A percentile compares a stretch with the other conserved stretches of the same genome.
Conservation (phyloP, 192 early-diverging fungal genomes). For the Helicostylum pulchrum region DNA sequence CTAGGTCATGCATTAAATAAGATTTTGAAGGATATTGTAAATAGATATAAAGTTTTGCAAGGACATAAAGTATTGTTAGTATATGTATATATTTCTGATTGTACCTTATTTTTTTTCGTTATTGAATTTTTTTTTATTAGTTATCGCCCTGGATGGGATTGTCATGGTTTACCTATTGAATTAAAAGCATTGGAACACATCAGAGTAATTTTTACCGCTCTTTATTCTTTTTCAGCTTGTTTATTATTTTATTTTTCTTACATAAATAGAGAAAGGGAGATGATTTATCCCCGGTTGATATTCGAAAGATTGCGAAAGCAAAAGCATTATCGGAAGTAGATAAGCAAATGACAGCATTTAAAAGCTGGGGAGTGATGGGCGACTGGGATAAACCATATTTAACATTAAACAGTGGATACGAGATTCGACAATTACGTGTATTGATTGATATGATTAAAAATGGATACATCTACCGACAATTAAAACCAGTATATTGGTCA, state of each 20-base stretch:
- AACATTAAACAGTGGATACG: conserved; percentile 72
- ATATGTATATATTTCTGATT: neutral
- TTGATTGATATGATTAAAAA: conserved; percentile 71
- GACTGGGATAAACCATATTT: conserved; percentile 70
- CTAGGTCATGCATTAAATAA: conserved; percentile 76
- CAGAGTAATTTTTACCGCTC: conserved; percentile 28
- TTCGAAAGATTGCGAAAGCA: conserved; percentile 54
- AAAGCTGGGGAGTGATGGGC: conserved; percentile 70
- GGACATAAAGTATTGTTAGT: conserved; percentile 66
- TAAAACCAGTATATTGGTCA: conserved; percentile 83
- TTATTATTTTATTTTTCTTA: too few species aligned
- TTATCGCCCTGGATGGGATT: conserved; percentile 77
- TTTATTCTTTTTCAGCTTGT: neutral
- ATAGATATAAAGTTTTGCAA: conserved; percentile 67
- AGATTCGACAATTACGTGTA: conserved; percentile 66
- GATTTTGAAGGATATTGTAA: conserved; percentile 77
- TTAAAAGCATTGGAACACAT: conserved; percentile 67
- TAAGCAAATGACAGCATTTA: conserved; percentile 56
- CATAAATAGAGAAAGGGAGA: conserved; percentile 17
- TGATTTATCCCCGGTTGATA: conserved; percentile 41
- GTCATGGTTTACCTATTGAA: conserved; percentile 80
- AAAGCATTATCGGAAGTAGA: conserved; percentile 59
- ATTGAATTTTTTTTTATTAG: conserved; percentile 26
- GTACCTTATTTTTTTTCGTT: neutral
- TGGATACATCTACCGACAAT: conserved; percentile 71